These are phyloP conservation scores for Peniophora sp. DNA, from an alignment of 1,284 basidiomycete species.

Conservation along the genomic window DNA sequence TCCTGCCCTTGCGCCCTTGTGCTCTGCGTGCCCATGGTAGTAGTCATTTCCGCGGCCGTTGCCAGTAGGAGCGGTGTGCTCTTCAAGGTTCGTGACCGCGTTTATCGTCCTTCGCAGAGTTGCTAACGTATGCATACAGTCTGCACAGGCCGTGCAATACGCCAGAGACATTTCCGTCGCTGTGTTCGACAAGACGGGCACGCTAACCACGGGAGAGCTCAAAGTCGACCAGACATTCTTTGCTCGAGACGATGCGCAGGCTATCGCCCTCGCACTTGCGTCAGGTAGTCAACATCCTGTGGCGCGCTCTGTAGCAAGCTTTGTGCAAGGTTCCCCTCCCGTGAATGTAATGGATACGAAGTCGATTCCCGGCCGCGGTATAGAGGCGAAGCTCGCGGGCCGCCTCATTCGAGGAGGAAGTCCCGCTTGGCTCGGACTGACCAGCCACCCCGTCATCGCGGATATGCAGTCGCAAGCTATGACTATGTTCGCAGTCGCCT, in stretches of 20 bases:
- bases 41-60: slow-evolving; percentile 26
- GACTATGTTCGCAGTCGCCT: slow-evolving; percentile 29
- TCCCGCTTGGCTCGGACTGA: slow-evolving; percentile 21
- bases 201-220: slow-evolving; percentile 29
- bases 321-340: slow-evolving; percentile 8
- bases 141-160: slow-evolving; percentile 19
- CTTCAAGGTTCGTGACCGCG: slow-evolving; percentile 18
- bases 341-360: slow-evolving; percentile 16
- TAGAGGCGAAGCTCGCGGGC: slow-evolving; percentile 21
- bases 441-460: slow-evolving; percentile 14
- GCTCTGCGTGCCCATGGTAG: slow-evolving; percentile 29
- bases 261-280: slow-evolving; percentile 11
- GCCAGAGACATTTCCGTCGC: slow-evolving; percentile 24
- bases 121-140: slow-evolving; percentile 16
- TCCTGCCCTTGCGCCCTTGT: slow-evolving; percentile 37
- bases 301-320: slow-evolving; percentile 21
- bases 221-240: slow-evolving; percentile 20
- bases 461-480: slow-evolving; percentile 19
- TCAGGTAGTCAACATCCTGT: slow-evolving; percentile 17
- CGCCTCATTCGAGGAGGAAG: slow-evolving; percentile 26
- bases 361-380: slow-evolving; percentile 28
- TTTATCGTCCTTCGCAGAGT: not conserved
- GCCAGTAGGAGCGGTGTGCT: slow-evolving; percentile 24
- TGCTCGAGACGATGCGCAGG: slow-evolving; percentile 12
- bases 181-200: slow-evolving; percentile 42